A percentile compares a stretch with the other conserved stretches of the same genome.
Evolutionary conservation across 2,329 filamentous ascomycete species (phyloP).

Genomic region (Metarhizium brunneum): DNA sequence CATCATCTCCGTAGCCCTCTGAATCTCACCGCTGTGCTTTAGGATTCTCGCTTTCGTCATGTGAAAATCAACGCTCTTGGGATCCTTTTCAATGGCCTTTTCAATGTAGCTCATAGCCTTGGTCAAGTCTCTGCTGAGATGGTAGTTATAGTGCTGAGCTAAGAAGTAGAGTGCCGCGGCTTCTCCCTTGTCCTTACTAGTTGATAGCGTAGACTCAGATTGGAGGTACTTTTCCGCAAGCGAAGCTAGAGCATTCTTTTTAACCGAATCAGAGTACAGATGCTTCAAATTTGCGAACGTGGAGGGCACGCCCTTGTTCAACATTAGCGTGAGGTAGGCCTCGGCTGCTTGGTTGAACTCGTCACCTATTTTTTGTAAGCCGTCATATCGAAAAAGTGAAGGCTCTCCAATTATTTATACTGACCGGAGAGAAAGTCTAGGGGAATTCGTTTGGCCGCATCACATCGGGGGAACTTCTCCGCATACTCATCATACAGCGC

Average conservation of each 20-base stretch:
- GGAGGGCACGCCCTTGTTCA: constrained; percentile 88
- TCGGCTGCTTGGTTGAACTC: constrained; percentile 72
- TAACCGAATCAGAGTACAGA: constrained; percentile 68
- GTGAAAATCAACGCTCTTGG: constrained; percentile 79
- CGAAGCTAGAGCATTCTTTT: constrained; percentile 66
- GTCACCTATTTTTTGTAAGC: constrained; percentile 42
- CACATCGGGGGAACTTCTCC: constrained; percentile 69
- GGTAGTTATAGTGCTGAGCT: constrained; percentile 94
- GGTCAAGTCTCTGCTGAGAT: constrained; percentile 70
- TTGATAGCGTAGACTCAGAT: constrained; percentile 41
- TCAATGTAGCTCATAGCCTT: constrained; percentile 80
- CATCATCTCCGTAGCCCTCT: constrained; percentile 79
- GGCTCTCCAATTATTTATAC: constrained; percentile 8
- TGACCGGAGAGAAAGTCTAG: constrained; percentile 76
- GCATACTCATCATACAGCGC: constrained; percentile 70
- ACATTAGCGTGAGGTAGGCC: constrained; percentile 71
- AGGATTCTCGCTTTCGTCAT: constrained; percentile 93
- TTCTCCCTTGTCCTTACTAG: constrained; percentile 50
- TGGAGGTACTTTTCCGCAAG: constrained; percentile 72
- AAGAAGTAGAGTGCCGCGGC: constrained; percentile 85
- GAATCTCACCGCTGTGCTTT: constrained; percentile 77
- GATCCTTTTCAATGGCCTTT: constrained; percentile 69
- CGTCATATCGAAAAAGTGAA: neutral
- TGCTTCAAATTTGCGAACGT: constrained; percentile 96
- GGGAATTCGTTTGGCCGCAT: constrained; percentile 78